Evolutionary conservation across 768 basidiomycete species (phyloP), one percentile per base, ranked within the genome.

Genomic region (Hemileccinum impolitum): DNA sequence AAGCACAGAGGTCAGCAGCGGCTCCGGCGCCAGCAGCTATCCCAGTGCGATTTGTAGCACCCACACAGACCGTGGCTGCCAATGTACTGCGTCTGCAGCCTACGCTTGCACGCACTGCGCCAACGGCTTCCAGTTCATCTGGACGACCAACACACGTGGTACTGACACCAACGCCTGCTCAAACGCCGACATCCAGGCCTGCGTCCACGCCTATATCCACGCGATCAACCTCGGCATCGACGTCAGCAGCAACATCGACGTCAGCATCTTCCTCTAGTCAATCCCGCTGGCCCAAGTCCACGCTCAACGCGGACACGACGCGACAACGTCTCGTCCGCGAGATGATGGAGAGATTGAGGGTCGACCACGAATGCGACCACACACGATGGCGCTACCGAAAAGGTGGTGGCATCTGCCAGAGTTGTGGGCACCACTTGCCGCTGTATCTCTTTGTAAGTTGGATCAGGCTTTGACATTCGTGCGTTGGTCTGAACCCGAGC

Each of bases 311-410:
- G 2, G 42, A 55, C 32, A 3, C 39, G 13, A 36, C 9, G 42
- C 56, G 61, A 26, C 53, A 56, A 21, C 50, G 50, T 28, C 54
- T 64, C 41, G 63, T 76, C 3, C 56, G 35, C 12, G 56, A 65
- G 36, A 67, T 60, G 55, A 68, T 67, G 42, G 71, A 70, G 1
- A 50, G 68, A 4, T 65, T 86, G 35, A 64, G 80, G 9, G 63
- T 68, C 6, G 74, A 80, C 50, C 85, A 86, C 57, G 73, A 81
- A 3, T 87, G 85, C 48, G 15, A 51, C 11, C 67, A 73, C 3
- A 65, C 64, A 39, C 42, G n/a, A 0, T 84, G 82, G 81, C 63
- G 55, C 21, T 72, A 73, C 34, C 66, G 72, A 0, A 1, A 59
- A 2, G 80, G 79, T 0, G 71, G 69, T 0, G 77, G 74, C 5